Evolutionary conservation across 2,329 filamentous ascomycete species (phyloP).

Genomic region (Sarocladium strictum): DNA sequence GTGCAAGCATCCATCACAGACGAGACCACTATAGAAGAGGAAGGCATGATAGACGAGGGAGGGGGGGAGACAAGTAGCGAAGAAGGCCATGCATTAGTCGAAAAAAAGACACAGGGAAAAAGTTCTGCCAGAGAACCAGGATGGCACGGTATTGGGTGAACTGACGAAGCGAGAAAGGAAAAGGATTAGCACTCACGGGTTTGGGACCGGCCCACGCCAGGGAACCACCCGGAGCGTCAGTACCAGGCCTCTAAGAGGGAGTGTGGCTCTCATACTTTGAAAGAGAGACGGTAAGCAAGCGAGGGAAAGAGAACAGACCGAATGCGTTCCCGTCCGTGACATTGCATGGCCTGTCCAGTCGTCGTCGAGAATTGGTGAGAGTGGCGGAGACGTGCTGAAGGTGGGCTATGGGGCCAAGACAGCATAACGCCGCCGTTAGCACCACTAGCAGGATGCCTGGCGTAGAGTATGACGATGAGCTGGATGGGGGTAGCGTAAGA

Average conservation of each 20-base stretch:
- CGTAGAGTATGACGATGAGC: conserved; percentile 3
- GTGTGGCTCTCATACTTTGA: not conserved
- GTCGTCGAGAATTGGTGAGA: not conserved
- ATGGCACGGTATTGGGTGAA: conserved; percentile 13
- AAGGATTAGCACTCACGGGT: not conserved
- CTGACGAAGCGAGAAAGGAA: not conserved
- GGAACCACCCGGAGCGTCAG: not conserved
- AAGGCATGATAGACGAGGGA: not conserved
- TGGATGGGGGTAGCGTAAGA: not conserved
- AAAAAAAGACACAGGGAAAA: not conserved
- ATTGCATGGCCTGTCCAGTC: not conserved
- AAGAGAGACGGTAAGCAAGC: not conserved
- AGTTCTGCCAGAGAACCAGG: conserved; percentile 11
- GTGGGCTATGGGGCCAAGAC: not conserved
- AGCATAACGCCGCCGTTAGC: not conserved
- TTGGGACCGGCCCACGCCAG: not conserved
- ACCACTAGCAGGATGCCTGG: conserved; percentile 1
- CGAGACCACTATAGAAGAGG: conserved; percentile 2
- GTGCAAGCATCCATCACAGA: not conserved
- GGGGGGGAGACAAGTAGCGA: not conserved
- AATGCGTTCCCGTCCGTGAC: not conserved
- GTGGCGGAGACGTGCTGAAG: conserved; percentile 1
- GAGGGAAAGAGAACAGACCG: not conserved
- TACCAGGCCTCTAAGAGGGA: not conserved
- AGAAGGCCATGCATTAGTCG: conserved; percentile 18